A percentile compares a stretch with the other conserved stretches of the same genome.
Evolutionary conservation across 2,329 filamentous ascomycete species (phyloP).

Genomic region (Colletotrichum melonis): DNA sequence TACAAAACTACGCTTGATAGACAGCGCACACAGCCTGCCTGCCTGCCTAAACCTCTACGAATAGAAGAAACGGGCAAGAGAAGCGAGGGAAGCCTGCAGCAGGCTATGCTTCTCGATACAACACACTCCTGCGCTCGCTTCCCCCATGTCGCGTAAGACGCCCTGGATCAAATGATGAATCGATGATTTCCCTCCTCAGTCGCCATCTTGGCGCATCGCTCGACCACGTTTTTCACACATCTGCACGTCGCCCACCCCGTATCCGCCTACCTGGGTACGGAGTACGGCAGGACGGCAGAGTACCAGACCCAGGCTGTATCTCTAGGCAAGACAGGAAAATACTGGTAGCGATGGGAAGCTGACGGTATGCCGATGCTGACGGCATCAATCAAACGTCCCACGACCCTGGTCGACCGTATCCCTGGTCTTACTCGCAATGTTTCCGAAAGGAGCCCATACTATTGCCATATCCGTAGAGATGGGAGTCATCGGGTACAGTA

Average conservation of each 20-base stretch:
- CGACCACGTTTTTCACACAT: not conserved
- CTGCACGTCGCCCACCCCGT: not conserved
- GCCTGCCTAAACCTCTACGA: not conserved
- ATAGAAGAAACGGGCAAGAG: not conserved
- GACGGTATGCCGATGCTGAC: not conserved
- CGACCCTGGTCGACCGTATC: constrained; percentile 2
- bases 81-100: not conserved
- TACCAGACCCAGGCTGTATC: not conserved
- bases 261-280: not conserved
- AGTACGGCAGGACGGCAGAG: no score
- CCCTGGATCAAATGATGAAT: not conserved
- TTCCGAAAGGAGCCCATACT: not conserved
- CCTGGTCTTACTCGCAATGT: not conserved
- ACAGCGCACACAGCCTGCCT: not conserved
- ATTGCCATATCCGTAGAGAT: not conserved
- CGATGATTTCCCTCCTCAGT: not conserved
- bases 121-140: not conserved
- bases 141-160: not conserved
- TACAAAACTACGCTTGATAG: not conserved
- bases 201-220: not conserved
- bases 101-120: not conserved
- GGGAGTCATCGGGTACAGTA: not conserved
- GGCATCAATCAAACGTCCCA: not conserved
- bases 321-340: not conserved
- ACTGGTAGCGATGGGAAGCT: not conserved